Evolutionary conservation across 108 stramenopile species (phyloP).

Genomic region (Cyclotella choctawhatcheeana): DNA sequence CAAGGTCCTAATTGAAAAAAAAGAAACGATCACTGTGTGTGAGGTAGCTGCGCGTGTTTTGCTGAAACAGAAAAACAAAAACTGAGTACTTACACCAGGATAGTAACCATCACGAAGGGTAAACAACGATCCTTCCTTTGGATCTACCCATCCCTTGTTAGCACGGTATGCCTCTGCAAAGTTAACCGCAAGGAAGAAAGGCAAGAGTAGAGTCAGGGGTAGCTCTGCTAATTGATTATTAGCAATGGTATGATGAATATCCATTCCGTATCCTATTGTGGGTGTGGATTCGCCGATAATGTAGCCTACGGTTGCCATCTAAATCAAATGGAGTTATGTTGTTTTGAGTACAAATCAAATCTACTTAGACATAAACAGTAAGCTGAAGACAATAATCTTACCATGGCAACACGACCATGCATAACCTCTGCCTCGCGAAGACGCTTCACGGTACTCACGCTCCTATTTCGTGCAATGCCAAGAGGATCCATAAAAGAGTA

Average conservation of each 20-base stretch:
- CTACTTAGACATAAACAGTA: too few species aligned
- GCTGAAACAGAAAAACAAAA: too few species aligned
- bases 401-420: conserved; percentile 76
- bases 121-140: conserved; percentile 42
- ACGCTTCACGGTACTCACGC: conserved; percentile 22
- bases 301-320: conserved; percentile 62
- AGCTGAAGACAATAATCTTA: too few species aligned
- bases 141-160: neutral
- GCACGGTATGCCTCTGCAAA: neutral
- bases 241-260: conserved; percentile 60
- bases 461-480: conserved; percentile 35
- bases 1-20: too few species aligned
- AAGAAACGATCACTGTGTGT: too few species aligned
- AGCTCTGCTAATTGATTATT: conserved; percentile 73
- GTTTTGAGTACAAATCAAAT: too few species aligned
- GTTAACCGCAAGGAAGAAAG: conserved; percentile 53
- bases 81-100: too few species aligned
- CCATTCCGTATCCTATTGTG: conserved; percentile 58
- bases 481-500: neutral
- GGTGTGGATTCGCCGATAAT: conserved; percentile 59
- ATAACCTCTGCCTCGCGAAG: conserved; percentile 59
- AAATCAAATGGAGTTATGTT: too few species aligned
- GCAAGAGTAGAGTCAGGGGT: conserved; percentile 54
- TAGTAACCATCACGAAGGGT: conserved; percentile 58
- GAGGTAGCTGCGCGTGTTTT: too few species aligned